Percentiles rank a stretch among this genome's conserved stretches.
Evolutionary conservation across 768 basidiomycete genomes (phyloP).

Genomic region (Lentinula raphanica): DNA sequence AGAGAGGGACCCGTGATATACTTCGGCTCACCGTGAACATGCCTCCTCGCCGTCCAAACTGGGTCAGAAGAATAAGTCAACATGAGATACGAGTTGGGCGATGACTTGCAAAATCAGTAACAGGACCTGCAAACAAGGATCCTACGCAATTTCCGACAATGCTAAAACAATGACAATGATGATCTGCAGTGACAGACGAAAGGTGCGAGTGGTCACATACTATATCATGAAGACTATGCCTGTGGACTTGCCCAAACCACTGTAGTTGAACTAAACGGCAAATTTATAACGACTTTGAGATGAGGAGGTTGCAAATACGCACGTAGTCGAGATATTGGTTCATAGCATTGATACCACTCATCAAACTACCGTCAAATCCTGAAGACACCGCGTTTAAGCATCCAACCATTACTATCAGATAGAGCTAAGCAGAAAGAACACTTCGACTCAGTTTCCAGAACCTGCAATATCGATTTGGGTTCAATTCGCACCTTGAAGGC

Average conservation of each 20-base stretch:
- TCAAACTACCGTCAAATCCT: slow-evolving; percentile 10
- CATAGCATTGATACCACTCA: slow-evolving; percentile 11
- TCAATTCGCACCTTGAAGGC: background rate
- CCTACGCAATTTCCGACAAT: slow-evolving; percentile 21
- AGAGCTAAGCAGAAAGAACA: background rate
- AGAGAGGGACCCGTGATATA: slow-evolving; percentile 18
- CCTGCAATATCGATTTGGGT: no score
- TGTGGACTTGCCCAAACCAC: slow-evolving; percentile 1
- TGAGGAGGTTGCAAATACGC: background rate
- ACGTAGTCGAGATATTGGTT: slow-evolving; percentile 7
- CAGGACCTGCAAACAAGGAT: slow-evolving; percentile 19
- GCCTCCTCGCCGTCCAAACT: slow-evolving; percentile 18
- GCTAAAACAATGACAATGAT: slow-evolving; percentile 4
- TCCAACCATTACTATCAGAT: slow-evolving; percentile 6
- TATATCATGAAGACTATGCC: slow-evolving; percentile 8
- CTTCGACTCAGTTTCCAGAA: background rate
- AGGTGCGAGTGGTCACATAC: background rate
- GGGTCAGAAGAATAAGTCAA: background rate
- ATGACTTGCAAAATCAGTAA: slow-evolving; percentile 14
- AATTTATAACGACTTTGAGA: background rate
- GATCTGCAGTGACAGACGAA: background rate
- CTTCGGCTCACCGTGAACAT: slow-evolving; percentile 25
- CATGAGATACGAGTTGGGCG: background rate
- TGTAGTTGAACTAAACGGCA: background rate
- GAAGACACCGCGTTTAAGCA: slow-evolving; percentile 9